Evolutionary conservation across 1,284 basidiomycete genomes (phyloP), one percentile per base, ranked within the genome.

Genomic region (Blastosporella zonata): DNA sequence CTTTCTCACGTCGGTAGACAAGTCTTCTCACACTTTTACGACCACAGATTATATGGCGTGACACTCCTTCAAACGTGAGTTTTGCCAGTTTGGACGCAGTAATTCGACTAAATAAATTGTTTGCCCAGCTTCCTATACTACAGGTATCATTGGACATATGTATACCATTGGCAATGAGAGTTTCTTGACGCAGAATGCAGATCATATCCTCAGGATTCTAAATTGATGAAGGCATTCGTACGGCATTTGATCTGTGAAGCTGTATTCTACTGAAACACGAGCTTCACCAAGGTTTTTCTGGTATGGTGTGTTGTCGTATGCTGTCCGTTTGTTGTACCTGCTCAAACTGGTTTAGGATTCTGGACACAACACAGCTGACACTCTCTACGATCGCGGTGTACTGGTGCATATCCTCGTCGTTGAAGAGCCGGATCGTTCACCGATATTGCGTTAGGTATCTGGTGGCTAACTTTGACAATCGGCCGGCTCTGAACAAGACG

Each of bases 1-100:
- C 43, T 49, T 41, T 15, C 33, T 41, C 6, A 17, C 20, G 18
- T 15, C 33, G 34, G 17, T 49, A 33, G 46, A 33, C 21, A 20
- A 31, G 29, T 3, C 29, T 33, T 40, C 20, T 46, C 50, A 46
- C 33, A 42, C 37, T 22, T 44, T 28, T 22, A 37, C 63, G 56
- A 29, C 13, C 36, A 18, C 15, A 57, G 56, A 27, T 46, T 71
- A 31, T 70, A 69, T 52, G 69, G 69, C 21, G 63, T 69, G 18
- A 70, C 69, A 1, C 59, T 71, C 29, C 54, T 71, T 17, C 69
- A 71, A 48, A 67, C 67, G 69, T 69, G 53, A 45, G 66, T 55
- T 25, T 10, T 47, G 31, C 27, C 18, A 12, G 4, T 34, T 20
- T 21, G 8, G 4, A 28, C 25, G 37, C 35, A 20, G 27, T n/a